Base-by-base conservation (phyloP, 23 red algal genomes). In the Gracilaria vermiculophylla region DNA sequence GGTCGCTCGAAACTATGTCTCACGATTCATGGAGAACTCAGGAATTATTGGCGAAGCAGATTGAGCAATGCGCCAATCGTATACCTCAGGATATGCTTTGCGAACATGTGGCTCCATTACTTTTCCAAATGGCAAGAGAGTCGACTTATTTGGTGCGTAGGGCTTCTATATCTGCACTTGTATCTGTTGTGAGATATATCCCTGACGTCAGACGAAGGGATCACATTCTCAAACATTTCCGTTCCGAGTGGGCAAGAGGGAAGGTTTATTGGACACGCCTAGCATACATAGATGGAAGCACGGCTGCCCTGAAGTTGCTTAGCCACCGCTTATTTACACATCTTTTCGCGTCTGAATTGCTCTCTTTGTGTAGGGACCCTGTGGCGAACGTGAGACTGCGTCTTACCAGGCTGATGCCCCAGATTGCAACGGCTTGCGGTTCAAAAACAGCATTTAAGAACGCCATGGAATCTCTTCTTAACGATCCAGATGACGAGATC, bases 11-110 rank as follows among this genome's bases (percentile, higher is more conserved):
- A 80, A 84, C 83, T 0, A 90, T 95, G 84, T 62, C 75, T 40
- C 93, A 95, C 57, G 93, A 95, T 53, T 90, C 84, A 29, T 95
- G 93, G 93, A 87, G 93, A 64, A 90, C 93, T 41, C 93, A 95
- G 39, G 80, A 95, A 85, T 42, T 95, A 2, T 77, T 95, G 34
- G 83, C 93, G 51, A 81, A 83, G 76, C 93, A 95, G 76, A 87
- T 95, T 55, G 74, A 90, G 9, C 43, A 80, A 54, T 76, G 86
- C 51, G 93, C 93, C 23, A 75, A 81, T 31, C 50, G 64, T n/a
- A 82, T 89, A 48, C 84, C 93, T 15, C 93, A 95, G 51, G 93
- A 95, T 70, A 95, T 89, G 66, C 93, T 95, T 6, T 95, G 93
- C 79, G 85, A 89, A 42, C 80, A 95, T 78, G 84, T 95, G 35